Evolutionary conservation across 2,329 filamentous ascomycete species (phyloP), one percentile per base, ranked within the genome.

Genomic region (Nectriaceae sp.): DNA sequence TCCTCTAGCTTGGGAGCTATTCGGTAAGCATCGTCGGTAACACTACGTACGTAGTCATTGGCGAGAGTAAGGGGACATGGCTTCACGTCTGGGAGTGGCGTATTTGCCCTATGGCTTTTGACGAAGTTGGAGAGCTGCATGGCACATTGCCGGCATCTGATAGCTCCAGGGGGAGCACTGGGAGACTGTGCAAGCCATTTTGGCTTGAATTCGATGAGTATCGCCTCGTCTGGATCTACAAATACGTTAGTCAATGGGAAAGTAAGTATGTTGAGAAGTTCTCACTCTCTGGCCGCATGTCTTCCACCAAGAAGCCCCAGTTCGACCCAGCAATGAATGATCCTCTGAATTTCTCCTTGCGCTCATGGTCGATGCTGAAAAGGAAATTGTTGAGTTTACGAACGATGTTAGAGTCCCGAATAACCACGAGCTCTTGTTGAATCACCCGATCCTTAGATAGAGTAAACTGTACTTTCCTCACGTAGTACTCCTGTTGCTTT

Each of bases 131-230:
- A 63, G 41, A 74, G 62, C 52, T 73, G 68, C 39, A 72, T 72
- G 31, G 89, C 89, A 65, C 89, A 94, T 33, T 87, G 90, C 24
- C 89, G 83, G 70, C 89, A 94, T 42, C 87, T 77, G 42, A 74
- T 78, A 35, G 87, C 80, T 21, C 71, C 68, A 0, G 64, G 21
- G 1, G 89, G 89, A 0, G 89, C 88, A 31, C 82, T 84, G 4
- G 85, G 88, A 2, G 88, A 92, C 65, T 91, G 88, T 8, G 78
- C 72, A 21, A 94, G 79, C 89, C 89, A 94, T 69, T 94, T 94
- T 13, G 89, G 89, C 65, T 94, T 94, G 70, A 93, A 87, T 65
- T 93, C 88, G 47, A 89, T 72, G 24, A 88, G 65, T 21, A 66
- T 47, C 47, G 57, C 63, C n/a, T 61, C 58, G 19, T 64, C 57